phyloP scores from a whole-genome alignment of 768 basidiomycete species.

The Pisolithus albus region DNA sequence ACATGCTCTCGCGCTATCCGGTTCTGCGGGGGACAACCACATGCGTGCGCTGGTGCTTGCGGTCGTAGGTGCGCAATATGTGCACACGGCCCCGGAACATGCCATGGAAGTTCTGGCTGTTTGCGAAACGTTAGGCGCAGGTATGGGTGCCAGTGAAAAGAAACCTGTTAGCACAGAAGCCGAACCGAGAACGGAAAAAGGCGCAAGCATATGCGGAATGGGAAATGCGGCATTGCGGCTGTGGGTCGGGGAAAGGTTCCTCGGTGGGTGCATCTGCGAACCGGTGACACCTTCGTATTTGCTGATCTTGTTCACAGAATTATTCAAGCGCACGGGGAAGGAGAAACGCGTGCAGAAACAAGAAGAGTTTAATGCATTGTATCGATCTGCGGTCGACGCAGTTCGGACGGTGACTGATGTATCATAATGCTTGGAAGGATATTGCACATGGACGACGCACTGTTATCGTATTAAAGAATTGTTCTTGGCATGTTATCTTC shows the following conservation, averaged over 20 bases:
- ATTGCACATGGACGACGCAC: too few species aligned
- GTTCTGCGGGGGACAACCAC: constrained; percentile 60
- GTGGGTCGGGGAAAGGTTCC: constrained; percentile 67
- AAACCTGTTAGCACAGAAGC: constrained; percentile 1
- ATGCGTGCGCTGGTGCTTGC: constrained; percentile 64
- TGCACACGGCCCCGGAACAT: constrained; percentile 64
- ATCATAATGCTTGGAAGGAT: too few species aligned
- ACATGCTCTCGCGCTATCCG: constrained; percentile 51
- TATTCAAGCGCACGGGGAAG: constrained; percentile 53
- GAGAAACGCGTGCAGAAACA: constrained; percentile 42
- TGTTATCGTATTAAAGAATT: too few species aligned
- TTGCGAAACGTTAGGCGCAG: constrained; percentile 64
- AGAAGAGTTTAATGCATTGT: constrained; percentile 34
- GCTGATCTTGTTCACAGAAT: constrained; percentile 32
- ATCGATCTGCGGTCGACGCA: constrained; percentile 19
- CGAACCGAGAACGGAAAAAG: not conserved
- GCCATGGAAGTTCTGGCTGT: constrained; percentile 59
- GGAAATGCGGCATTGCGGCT: constrained; percentile 62
- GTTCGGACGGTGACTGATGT: constrained; percentile 1
- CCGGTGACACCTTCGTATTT: too few species aligned
- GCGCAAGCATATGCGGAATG: constrained; percentile 25
- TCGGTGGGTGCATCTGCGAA: constrained; percentile 37
- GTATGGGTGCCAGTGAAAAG: constrained; percentile 44
- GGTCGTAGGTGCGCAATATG: constrained; percentile 61
- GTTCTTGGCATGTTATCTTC: too few species aligned